These are phyloP conservation scores for Garcia nutans DNA, from an alignment of 345 rosid species.

Conservation along the genomic window DNA sequence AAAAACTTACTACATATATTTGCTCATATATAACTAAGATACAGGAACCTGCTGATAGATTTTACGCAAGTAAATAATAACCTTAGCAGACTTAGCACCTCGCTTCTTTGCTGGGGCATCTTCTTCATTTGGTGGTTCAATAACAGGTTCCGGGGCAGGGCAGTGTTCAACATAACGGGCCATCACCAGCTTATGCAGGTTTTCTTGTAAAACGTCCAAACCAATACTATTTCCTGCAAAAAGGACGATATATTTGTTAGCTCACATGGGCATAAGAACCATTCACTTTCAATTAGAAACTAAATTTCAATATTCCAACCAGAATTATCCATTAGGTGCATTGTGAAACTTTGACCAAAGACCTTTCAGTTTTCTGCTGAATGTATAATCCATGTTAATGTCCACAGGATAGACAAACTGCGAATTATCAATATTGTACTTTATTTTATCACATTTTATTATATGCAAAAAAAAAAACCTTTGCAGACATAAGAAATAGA, in stretches of 20 bases:
- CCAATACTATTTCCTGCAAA: slow-evolving; percentile 32
- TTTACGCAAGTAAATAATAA: slow-evolving; percentile 31
- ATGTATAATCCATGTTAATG: no score
- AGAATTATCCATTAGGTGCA: no score
- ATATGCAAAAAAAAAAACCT: not conserved
- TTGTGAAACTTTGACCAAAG: no score
- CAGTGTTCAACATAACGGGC: slow-evolving; percentile 74
- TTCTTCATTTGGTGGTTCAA: slow-evolving; percentile 49
- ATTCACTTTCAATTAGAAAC: no score
- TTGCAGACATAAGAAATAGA: not conserved
- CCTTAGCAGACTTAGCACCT: slow-evolving; percentile 69
- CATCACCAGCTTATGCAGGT: slow-evolving; percentile 49
- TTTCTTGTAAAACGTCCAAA: slow-evolving; percentile 44
- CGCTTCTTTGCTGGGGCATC: slow-evolving; percentile 47
- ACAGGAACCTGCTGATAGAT: slow-evolving; percentile 7
- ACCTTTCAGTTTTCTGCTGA: no score
- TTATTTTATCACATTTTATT: no score
- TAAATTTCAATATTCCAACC: no score
- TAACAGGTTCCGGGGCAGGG: slow-evolving; percentile 71
- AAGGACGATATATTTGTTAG: not conserved
- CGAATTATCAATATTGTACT: no score
- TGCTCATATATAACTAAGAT: not conserved
- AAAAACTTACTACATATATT: not conserved
- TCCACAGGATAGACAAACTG: no score
- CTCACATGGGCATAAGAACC: no score